Conservation (phyloP, 2,329 filamentous ascomycete species). For the Fusarium temperatum region DNA sequence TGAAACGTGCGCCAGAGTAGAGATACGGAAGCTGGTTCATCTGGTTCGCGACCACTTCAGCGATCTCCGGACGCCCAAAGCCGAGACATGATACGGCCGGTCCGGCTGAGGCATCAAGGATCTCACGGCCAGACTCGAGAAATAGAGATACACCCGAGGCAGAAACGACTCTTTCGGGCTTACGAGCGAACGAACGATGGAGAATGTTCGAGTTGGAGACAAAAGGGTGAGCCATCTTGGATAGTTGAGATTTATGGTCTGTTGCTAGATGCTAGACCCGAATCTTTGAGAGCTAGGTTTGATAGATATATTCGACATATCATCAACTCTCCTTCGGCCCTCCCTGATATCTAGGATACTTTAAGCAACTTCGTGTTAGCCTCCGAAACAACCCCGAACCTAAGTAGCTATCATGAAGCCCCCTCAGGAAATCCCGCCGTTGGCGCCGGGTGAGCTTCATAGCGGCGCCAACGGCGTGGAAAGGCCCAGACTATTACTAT, state of each 20-base stretch:
- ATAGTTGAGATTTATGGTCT: neutral
- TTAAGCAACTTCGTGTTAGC: too few species aligned
- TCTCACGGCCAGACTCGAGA: conserved; percentile 1
- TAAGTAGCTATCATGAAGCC: neutral
- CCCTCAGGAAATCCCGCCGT: neutral
- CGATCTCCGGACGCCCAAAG: neutral
- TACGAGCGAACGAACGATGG: neutral
- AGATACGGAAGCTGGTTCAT: conserved; percentile 13
- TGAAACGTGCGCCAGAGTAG: conserved; percentile 27
- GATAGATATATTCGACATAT: neutral
- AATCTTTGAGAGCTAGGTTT: neutral
- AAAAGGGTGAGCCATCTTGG: neutral
- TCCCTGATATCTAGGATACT: neutral
- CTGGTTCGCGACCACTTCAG: neutral
- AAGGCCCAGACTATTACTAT: neutral
- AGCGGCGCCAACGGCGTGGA: neutral
- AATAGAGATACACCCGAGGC: neutral
- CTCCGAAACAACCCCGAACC: neutral
- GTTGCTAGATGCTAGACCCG: neutral
- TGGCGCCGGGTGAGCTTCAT: neutral
- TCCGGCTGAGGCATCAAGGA: neutral
- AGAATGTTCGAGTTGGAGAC: neutral
- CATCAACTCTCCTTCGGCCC: neutral
- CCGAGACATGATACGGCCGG: neutral
- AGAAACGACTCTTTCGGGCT: neutral